Conservation (phyloP, 352 stramenopile genomes). For the Pythium apleroticum region DNA sequence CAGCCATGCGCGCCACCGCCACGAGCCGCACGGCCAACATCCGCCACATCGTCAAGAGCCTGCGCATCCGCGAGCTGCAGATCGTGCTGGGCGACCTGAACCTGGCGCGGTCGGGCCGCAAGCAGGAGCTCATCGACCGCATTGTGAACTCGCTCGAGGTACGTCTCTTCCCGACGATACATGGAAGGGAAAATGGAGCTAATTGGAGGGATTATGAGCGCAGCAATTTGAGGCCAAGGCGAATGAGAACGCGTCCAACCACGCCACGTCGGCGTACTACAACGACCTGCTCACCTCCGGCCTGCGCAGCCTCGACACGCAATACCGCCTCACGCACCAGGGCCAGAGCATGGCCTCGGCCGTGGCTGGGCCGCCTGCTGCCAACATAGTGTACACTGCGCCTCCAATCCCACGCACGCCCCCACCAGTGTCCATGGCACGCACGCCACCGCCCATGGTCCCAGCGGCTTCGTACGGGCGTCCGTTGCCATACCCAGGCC, state of each 20-base stretch:
- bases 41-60: slow-evolving; percentile 45
- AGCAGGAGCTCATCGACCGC: slow-evolving; percentile 78
- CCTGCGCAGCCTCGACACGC: slow-evolving; percentile 52
- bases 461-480: slow-evolving; percentile 9
- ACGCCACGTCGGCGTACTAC: slow-evolving; percentile 55
- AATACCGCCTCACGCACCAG: slow-evolving; percentile 20
- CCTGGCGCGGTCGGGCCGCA: slow-evolving; percentile 66
- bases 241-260: slow-evolving; percentile 39
- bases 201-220: background rate
- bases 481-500: slow-evolving; percentile 17
- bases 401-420: slow-evolving; percentile 2
- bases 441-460: background rate
- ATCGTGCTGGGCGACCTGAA: slow-evolving; percentile 70
- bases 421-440: background rate
- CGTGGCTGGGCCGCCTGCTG: background rate
- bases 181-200: background rate
- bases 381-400: background rate
- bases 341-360: background rate
- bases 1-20: background rate
- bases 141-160: slow-evolving; percentile 69
- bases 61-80: slow-evolving; percentile 78
- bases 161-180: background rate
- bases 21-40: slow-evolving; percentile 27
- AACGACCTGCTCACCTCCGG: slow-evolving; percentile 46
- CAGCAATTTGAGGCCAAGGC: slow-evolving; percentile 57